Evolutionary conservation across 2,329 filamentous ascomycete species (phyloP), one percentile per base, ranked within the genome.

Genomic region (Diaporthe ilicicola): DNA sequence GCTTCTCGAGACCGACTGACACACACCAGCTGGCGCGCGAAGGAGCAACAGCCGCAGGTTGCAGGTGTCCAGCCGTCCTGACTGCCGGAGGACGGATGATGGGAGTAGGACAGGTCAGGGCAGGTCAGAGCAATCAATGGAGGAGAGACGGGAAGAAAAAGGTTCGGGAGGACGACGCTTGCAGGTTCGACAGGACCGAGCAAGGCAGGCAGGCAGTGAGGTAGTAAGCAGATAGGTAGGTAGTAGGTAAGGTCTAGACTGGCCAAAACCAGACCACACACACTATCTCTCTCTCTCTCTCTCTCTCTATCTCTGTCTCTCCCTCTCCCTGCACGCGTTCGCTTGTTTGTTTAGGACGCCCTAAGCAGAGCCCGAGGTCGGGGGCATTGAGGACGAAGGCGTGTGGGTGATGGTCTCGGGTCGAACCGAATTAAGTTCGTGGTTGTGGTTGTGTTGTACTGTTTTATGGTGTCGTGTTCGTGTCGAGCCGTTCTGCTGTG

Each of bases 311-410:
- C n/a, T n/a, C n/a, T n/a, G n/a, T n/a, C n/a, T n/a, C n/a, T n/a
- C n/a, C n/a, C 10, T 39, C 37, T 39, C 9, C 37, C 10, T 39
- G 54, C 56, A 61, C 56, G 42, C 15, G 56, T 62, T n/a, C 24
- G 32, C 53, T 24, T 37, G 29, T 4, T 29, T 51, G 32, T 3
- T 13, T 55, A 32, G 56, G 56, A 19, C 34, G 59, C 59, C 44
- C 59, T 62, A 48, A 22, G 42, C 42, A 62, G 59, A 62, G 59
- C 59, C 59, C 59, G 42, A 24, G n/a, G 59, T 62, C 59, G 59
- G 59, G 59, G 59, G 59, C 59, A 62, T 62, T 27, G 59, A 62
- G 56, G 17, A 61, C 22, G 37, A 22, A 17, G 59, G 39, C 22
- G 27, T 19, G n/a, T 34, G 42, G 59, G 46, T 13, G 54, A 42